Conservation (phyloP, 1,139 yeast species). For the Saccharomyces pastorianus region DNA sequence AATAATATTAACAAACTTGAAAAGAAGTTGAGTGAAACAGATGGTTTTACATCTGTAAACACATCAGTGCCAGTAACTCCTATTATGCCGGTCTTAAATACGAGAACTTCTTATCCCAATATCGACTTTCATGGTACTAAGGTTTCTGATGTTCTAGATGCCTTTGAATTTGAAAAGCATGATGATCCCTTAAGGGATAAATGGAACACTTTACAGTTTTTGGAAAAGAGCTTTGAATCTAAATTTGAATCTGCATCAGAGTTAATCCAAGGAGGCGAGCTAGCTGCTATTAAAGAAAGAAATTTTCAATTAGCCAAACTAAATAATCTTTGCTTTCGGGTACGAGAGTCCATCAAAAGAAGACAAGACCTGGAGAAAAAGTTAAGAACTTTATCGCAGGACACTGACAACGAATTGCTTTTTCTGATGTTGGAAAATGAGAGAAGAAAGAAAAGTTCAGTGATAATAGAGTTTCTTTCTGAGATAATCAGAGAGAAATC, state of each 20-base stretch:
- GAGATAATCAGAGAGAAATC: background rate
- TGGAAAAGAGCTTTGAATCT: background rate
- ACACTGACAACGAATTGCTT: background rate
- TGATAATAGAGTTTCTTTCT: background rate
- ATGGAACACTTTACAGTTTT: background rate
- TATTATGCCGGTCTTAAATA: background rate
- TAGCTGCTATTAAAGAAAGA: background rate
- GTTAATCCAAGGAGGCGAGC: background rate
- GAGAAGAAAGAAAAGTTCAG: background rate
- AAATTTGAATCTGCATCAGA: background rate
- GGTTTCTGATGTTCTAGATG: background rate
- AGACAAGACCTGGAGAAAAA: background rate
- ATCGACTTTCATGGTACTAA: background rate
- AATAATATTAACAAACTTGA: background rate
- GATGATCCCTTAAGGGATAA: background rate
- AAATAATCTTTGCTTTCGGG: background rate
- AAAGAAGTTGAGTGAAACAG: background rate
- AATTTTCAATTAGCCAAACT: background rate
- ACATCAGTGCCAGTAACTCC: background rate
- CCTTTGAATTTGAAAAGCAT: background rate
- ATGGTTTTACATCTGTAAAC: background rate
- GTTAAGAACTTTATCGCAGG: background rate
- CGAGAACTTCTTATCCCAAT: background rate
- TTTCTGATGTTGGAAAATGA: background rate
- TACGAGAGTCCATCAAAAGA: background rate